Evolutionary conservation across 495 filamentous ascomycete genomes (phyloP).

Genomic region (Lophiostoma macrostomum): DNA sequence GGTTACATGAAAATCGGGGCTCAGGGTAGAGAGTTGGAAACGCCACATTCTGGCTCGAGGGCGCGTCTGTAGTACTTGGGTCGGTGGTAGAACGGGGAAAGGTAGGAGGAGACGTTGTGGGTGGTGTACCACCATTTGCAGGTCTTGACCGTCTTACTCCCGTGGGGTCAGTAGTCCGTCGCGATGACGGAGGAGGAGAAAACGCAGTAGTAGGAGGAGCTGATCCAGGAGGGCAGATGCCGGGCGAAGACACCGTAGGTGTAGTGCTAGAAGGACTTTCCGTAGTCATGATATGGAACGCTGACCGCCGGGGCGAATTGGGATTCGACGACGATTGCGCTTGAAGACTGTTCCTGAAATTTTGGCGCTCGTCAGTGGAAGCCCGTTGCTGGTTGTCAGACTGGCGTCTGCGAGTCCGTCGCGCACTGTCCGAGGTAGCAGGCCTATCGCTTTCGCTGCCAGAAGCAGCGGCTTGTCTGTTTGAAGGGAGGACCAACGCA

Average conservation of each 20-base stretch:
- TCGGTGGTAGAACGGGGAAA: conserved; percentile 23
- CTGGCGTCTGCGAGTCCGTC: conserved; percentile 22
- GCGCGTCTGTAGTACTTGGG: conserved; percentile 26
- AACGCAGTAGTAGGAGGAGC: neutral
- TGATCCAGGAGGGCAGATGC: neutral
- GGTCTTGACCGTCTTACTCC: conserved; percentile 13
- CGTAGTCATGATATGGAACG: conserved; percentile 18
- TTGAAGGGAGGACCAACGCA: conserved; percentile 7
- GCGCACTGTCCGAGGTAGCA: conserved; percentile 34
- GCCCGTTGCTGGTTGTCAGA: conserved; percentile 45
- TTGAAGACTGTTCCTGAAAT: conserved; percentile 22
- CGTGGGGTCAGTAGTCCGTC: conserved; percentile 30
- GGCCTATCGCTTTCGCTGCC: conserved; percentile 56
- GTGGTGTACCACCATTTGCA: conserved; percentile 16
- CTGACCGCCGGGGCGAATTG: conserved; percentile 25
- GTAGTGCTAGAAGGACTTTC: conserved; percentile 23
- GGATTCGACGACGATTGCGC: conserved; percentile 26
- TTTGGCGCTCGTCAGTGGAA: conserved; percentile 44
- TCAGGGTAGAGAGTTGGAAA: conserved; percentile 57
- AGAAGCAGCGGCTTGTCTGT: conserved; percentile 51
- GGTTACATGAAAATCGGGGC: conserved; percentile 67
- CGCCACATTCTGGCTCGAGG: conserved; percentile 33
- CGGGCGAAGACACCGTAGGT: conserved; percentile 13
- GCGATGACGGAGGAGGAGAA: conserved; percentile 11
- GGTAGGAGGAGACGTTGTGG: conserved; percentile 3